Evolutionary conservation across 2,329 filamentous ascomycete genomes (phyloP).

Genomic region (Botrytis tulipae): DNA sequence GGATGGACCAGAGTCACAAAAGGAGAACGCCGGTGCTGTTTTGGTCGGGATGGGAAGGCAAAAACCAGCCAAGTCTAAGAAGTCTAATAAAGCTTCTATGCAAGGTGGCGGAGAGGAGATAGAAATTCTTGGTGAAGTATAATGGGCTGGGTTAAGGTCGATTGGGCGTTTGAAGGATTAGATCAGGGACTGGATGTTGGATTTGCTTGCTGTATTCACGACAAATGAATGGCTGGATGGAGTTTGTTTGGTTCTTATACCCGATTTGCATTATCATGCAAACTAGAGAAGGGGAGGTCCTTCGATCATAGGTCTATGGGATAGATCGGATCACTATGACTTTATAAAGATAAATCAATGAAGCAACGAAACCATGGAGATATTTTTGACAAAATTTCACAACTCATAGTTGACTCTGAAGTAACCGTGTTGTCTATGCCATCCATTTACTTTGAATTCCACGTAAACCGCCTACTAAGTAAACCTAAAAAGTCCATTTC

Average conservation of each 20-base stretch:
- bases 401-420: not conserved
- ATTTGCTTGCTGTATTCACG: not conserved
- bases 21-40: conserved; percentile 8
- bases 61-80: conserved; percentile 29
- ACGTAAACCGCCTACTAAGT: not conserved
- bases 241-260: conserved; percentile 18
- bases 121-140: conserved; percentile 32
- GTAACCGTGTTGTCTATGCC: not conserved
- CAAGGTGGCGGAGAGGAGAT: conserved; percentile 36
- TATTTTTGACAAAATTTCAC: not conserved
- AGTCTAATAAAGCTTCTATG: conserved; percentile 34
- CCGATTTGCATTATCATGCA: conserved; percentile 6
- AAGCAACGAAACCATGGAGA: not conserved
- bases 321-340: not conserved
- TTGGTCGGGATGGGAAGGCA: conserved; percentile 16
- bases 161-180: conserved; percentile 10
- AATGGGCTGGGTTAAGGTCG: not conserved
- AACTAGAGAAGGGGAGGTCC: not conserved
- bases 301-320: not conserved
- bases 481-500: not conserved
- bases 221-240: not conserved
- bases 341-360: not conserved
- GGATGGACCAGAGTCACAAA: conserved; percentile 24
- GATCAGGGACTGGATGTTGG: not conserved
- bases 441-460: not conserved